Conservation (phyloP, 306 rosid genomes). For the Cicer pinnatifidum region DNA sequence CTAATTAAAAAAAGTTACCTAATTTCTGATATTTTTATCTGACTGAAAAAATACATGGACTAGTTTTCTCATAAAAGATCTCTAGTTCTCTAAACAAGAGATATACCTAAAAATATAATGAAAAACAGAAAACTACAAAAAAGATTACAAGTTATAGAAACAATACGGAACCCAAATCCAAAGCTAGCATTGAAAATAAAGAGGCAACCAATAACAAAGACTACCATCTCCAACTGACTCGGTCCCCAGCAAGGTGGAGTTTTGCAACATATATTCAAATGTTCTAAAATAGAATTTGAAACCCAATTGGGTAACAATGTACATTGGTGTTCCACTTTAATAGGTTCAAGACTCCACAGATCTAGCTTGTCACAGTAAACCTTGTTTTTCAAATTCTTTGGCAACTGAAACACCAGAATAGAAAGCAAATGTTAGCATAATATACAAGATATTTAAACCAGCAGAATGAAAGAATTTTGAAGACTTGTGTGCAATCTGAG, state of each 20-base stretch:
- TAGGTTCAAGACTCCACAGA: slow-evolving; percentile 46
- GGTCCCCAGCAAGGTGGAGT: slow-evolving; percentile 21
- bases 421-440: background rate
- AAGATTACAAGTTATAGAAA: background rate
- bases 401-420: slow-evolving; percentile 58
- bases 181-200: slow-evolving; percentile 27
- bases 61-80: slow-evolving; percentile 11
- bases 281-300: slow-evolving; percentile 35
- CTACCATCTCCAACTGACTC: slow-evolving; percentile 8
- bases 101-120: slow-evolving; percentile 12
- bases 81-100: slow-evolving; percentile 10
- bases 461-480: background rate
- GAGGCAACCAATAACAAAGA: slow-evolving; percentile 27
- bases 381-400: slow-evolving; percentile 53
- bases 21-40: slow-evolving; percentile 1
- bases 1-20: background rate
- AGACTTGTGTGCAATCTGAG: background rate
- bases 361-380: slow-evolving; percentile 55
- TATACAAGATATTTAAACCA: background rate
- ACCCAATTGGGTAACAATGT: slow-evolving; percentile 42
- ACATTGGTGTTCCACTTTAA: slow-evolving; percentile 37
- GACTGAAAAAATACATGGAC: background rate
- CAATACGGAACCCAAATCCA: slow-evolving; percentile 20
- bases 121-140: slow-evolving; percentile 8
- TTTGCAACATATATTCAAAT: slow-evolving; percentile 29